These are phyloP conservation scores for Lactifluus pinguis DNA, from an alignment of 768 basidiomycete species.

Conservation along the genomic window DNA sequence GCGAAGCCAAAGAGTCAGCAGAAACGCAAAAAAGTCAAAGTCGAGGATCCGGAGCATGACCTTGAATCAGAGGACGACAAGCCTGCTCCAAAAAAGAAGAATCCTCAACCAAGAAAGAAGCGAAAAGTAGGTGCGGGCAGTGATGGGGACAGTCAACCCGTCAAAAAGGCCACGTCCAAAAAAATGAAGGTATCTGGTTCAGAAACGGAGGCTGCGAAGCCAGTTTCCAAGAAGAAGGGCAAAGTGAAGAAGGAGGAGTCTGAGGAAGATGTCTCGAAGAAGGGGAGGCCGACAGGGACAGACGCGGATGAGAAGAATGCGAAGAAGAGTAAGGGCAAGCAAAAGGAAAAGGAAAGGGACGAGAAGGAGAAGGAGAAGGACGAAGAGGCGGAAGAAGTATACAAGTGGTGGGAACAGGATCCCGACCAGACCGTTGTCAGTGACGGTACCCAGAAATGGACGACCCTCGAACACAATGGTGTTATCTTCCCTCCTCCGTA, in stretches of 20 bases:
- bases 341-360: conserved; percentile 25
- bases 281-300: conserved; percentile 25
- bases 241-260: conserved; percentile 37
- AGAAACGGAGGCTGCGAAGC: conserved; percentile 29
- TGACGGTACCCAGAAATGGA: conserved; percentile 83
- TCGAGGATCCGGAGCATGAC: conserved; percentile 23
- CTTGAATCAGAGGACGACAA: conserved; percentile 27
- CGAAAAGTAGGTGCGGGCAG: conserved; percentile 43
- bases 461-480: conserved; percentile 88
- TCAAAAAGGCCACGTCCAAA: conserved; percentile 26
- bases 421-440: conserved; percentile 46
- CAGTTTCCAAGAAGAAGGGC: conserved; percentile 36
- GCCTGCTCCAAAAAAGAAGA: conserved; percentile 24
- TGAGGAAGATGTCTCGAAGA: conserved; percentile 34
- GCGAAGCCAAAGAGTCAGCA: conserved; percentile 36
- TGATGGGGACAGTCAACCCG: conserved; percentile 37
- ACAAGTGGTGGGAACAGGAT: conserved; percentile 76
- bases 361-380: conserved; percentile 39
- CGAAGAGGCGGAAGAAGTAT: conserved; percentile 64
- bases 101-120: conserved; percentile 24
- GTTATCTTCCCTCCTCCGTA: conserved; percentile 96
- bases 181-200: conserved; percentile 44
- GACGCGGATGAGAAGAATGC: conserved; percentile 11
- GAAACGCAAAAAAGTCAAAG: conserved; percentile 41
- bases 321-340: conserved; percentile 46